Conservation (phyloP, 257 asterid species). For the Capsicum pubescens region DNA sequence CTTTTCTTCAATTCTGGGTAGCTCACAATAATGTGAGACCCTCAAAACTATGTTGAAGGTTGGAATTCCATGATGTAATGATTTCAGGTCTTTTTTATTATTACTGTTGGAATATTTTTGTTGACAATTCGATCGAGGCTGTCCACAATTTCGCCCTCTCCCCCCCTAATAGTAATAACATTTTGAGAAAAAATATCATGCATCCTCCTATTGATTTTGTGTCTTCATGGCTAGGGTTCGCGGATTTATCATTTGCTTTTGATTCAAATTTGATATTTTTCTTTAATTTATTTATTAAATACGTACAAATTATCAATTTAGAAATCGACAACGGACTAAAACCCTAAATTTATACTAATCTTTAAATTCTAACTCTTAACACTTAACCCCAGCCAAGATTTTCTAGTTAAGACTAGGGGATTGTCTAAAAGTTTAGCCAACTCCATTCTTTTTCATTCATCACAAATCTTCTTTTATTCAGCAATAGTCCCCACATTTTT, state of each 20-base stretch:
- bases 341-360: neutral
- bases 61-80: too few species aligned
- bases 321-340: neutral
- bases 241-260: neutral
- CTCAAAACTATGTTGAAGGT: too few species aligned
- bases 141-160: too few species aligned
- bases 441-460: neutral
- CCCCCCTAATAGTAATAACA: too few species aligned
- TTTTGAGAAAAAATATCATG: neutral
- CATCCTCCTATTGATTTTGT: neutral
- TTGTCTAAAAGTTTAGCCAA: conserved; percentile 5
- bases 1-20: too few species aligned
- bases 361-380: neutral
- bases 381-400: neutral
- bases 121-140: too few species aligned
- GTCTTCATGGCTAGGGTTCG: neutral
- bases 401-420: neutral
- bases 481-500: neutral
- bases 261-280: neutral
- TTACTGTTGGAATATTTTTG: too few species aligned
- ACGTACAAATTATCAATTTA: neutral
- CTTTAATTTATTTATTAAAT: neutral
- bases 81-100: too few species aligned
- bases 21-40: too few species aligned
- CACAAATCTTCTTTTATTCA: neutral